Evolutionary conservation across 2,329 filamentous ascomycete species (phyloP).

Genomic region (Cladosporium austrohemisphaericum): DNA sequence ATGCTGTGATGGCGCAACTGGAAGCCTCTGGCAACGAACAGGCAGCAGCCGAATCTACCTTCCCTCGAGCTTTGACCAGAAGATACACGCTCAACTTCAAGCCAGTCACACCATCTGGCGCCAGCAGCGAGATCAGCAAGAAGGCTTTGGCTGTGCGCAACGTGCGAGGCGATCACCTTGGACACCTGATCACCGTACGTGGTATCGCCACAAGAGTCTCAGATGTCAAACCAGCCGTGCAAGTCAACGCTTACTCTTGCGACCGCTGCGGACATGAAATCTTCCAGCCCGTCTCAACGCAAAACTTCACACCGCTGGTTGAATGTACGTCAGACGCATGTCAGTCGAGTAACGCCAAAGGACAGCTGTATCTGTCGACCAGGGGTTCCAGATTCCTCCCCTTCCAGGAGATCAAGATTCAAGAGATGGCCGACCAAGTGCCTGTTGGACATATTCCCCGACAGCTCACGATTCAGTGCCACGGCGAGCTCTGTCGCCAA

Average conservation of each 20-base stretch:
- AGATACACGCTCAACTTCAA: slow-evolving; percentile 97
- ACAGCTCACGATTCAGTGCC: slow-evolving; percentile 82
- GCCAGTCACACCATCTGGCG: slow-evolving; percentile 70
- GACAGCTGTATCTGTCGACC: slow-evolving; percentile 90
- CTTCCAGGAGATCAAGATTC: slow-evolving; percentile 97
- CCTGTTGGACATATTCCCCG: slow-evolving; percentile 96
- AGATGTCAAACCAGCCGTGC: slow-evolving; percentile 95
- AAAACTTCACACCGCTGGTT: slow-evolving; percentile 81
- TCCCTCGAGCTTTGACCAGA: slow-evolving; percentile 86
- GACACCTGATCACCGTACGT: slow-evolving; percentile 86
- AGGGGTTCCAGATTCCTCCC: slow-evolving; percentile 93
- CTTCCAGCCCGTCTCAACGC: slow-evolving; percentile 90
- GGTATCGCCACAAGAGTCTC: slow-evolving; percentile 94
- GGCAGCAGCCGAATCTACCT: slow-evolving; percentile 67
- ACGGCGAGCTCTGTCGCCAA: slow-evolving; percentile 78
- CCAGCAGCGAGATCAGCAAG: slow-evolving; percentile 54
- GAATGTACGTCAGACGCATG: slow-evolving; percentile 90
- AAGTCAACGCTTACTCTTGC: slow-evolving; percentile 96
- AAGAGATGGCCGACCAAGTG: slow-evolving; percentile 98
- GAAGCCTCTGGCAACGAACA: slow-evolving; percentile 46
- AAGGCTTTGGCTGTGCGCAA: slow-evolving; percentile 85
- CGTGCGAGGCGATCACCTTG: slow-evolving; percentile 87
- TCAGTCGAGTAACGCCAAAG: slow-evolving; percentile 83
- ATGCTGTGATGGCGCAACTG: slow-evolving; percentile 55
- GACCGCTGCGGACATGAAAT: slow-evolving; percentile 95